These are phyloP conservation scores for Phoma sp. DNA, from an alignment of 2,329 filamentous ascomycete genomes.

Conservation along the genomic window DNA sequence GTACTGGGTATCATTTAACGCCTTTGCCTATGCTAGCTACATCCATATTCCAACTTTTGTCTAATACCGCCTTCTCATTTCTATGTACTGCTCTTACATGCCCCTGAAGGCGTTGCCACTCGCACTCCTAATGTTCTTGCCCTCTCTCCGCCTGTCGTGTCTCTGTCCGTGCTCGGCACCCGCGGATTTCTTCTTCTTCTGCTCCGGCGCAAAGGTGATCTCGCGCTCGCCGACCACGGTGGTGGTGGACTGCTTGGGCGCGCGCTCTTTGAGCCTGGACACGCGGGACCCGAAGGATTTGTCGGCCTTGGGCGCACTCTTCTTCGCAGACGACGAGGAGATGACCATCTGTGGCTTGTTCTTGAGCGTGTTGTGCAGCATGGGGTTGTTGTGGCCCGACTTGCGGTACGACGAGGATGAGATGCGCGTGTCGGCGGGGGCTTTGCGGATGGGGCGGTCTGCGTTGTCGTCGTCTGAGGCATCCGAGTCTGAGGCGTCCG, in stretches of 20 bases:
- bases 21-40: neutral
- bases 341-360: constrained; percentile 58
- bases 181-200: constrained; percentile 46
- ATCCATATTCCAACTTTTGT: too few relatives aligned
- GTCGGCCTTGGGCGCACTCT: constrained; percentile 54
- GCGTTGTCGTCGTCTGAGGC: constrained; percentile 7
- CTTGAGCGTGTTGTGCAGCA: constrained; percentile 33
- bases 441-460: constrained; percentile 33
- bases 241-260: constrained; percentile 21
- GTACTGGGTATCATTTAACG: constrained; percentile 2
- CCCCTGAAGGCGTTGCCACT: constrained; percentile 76
- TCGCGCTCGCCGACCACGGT: constrained; percentile 62
- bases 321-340: constrained; percentile 54
- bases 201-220: constrained; percentile 74
- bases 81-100: constrained; percentile 52
- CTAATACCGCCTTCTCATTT: too few relatives aligned
- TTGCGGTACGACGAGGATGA: constrained; percentile 71
- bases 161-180: constrained; percentile 41
- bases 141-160: constrained; percentile 48
- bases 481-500: constrained; percentile 35
- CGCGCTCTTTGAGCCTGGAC: constrained; percentile 44
- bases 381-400: constrained; percentile 56
- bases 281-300: constrained; percentile 65
- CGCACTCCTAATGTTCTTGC: constrained; percentile 69
- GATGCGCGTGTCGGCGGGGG: constrained; percentile 49